phyloP scores from a whole-genome alignment of 176 grass and related monocot genomes.

The Guadua angustifolia region DNA sequence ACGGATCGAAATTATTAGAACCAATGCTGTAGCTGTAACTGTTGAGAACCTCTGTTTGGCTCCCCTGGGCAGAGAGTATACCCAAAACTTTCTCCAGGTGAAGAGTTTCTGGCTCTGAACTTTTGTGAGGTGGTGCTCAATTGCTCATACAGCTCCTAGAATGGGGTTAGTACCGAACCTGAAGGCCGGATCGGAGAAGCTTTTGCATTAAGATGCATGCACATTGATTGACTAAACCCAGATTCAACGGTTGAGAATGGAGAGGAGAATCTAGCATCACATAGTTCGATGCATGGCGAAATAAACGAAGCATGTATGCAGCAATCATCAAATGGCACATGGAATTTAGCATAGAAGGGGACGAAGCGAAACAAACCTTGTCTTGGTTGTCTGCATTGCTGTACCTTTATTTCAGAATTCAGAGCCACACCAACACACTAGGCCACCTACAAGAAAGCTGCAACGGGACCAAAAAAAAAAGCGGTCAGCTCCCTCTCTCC shows the following conservation, averaged over 20 bases:
- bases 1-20: background rate
- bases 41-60: background rate
- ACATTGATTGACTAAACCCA: slow-evolving; percentile 45
- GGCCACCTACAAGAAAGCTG: slow-evolving; percentile 47
- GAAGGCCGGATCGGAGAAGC: background rate
- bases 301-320: slow-evolving; percentile 42
- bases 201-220: slow-evolving; percentile 2
- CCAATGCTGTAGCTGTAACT: background rate
- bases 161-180: slow-evolving; percentile 19
- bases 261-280: slow-evolving; percentile 42
- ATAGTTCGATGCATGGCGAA: background rate
- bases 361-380: slow-evolving; percentile 59
- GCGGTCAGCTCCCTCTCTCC: slow-evolving; percentile 41
- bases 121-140: background rate
- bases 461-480: slow-evolving; percentile 39
- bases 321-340: slow-evolving; percentile 49
- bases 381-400: slow-evolving; percentile 70
- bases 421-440: slow-evolving; percentile 4
- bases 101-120: background rate
- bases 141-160: background rate
- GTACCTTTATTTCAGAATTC: slow-evolving; percentile 40
- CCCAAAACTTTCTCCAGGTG: background rate
- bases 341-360: slow-evolving; percentile 43
- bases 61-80: background rate
- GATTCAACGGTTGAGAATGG: slow-evolving; percentile 13